Percentiles rank a stretch among this genome's conserved stretches.
Conservation (phyloP, 345 rosid genomes). For the Noccaea caerulescens region DNA sequence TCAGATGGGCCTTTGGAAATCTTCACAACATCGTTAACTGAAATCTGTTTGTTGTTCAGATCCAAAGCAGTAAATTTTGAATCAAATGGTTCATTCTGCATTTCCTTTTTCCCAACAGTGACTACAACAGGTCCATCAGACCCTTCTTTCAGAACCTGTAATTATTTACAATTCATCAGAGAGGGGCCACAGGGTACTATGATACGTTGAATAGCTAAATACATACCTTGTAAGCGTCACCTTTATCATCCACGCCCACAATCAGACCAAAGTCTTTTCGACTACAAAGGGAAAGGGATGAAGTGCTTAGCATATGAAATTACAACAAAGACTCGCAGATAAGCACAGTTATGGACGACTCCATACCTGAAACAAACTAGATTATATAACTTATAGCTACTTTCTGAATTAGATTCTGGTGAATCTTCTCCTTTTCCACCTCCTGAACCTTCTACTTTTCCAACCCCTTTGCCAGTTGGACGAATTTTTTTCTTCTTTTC, state of each 20-base stretch:
- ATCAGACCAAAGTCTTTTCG: slow-evolving; percentile 91
- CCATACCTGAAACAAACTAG: slow-evolving; percentile 83
- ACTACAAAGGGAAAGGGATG: slow-evolving; percentile 53
- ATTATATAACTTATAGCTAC: slow-evolving; percentile 59
- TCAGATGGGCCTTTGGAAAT: slow-evolving; percentile 79
- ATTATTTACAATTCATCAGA: slow-evolving; percentile 39
- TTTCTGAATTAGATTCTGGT: slow-evolving; percentile 50
- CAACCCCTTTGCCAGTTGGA: slow-evolving; percentile 58
- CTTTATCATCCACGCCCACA: slow-evolving; percentile 79
- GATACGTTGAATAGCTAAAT: slow-evolving; percentile 16
- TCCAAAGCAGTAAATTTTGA: slow-evolving; percentile 82
- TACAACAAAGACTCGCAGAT: slow-evolving; percentile 18
- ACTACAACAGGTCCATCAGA: slow-evolving; percentile 62
- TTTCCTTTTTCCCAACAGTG: slow-evolving; percentile 53
- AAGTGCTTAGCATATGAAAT: slow-evolving; percentile 30
- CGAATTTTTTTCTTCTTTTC: slow-evolving; percentile 57
- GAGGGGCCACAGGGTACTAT: slow-evolving; percentile 10
- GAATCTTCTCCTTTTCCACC: slow-evolving; percentile 61
- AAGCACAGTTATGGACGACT: slow-evolving; percentile 30
- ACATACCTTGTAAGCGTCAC: slow-evolving; percentile 75
- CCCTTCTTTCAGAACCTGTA: slow-evolving; percentile 84
- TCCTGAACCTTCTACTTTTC: slow-evolving; percentile 61
- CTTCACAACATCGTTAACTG: slow-evolving; percentile 72
- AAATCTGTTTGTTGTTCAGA: slow-evolving; percentile 59
- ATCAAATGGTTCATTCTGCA: slow-evolving; percentile 69